Evolutionary conservation across 805 yeast species (phyloP), one percentile per base, ranked within the genome.

Genomic region (Saccharomycopsis capsularis): DNA sequence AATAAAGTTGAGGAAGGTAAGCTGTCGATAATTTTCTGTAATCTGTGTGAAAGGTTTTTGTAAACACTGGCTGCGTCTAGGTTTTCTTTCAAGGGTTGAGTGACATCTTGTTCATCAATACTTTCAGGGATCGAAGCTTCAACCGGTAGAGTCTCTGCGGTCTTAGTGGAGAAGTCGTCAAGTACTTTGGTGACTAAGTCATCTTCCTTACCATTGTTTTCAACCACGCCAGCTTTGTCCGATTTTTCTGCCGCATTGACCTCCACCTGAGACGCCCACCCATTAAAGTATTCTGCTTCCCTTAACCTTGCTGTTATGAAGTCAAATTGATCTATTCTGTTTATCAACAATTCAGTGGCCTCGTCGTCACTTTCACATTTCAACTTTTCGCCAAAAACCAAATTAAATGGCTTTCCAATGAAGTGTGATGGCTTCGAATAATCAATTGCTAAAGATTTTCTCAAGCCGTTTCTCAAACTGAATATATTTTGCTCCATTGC

Each of bases 1-100:
- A 90, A 56, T 21, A 81, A 63, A 0, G 95, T 74, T 32, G 79
- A 73, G 2, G 66, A 63, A 0, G 95, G 86, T 19, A 85, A 57
- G 1, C 61, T 53, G 1, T 68, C 64, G 58, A 82, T 78, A 15
- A 90, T 64, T 36, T 60, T 60, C 15, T 61, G 54, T 5, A 90
- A 55, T 29, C 81, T 62, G 2, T 57, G 53, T 55, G 76, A 74
- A 9, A 84, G 60, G 3, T 60, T 60, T 11, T 51, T 25, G 42
- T 67, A 66, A 9, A 63, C 56, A 19, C 49, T 49, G 21, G 50
- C 59, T 15, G 41, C 25, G 41, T n/a, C n/a, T n/a, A n/a, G n/a
- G n/a, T n/a, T n/a, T n/a, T n/a, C n/a, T n/a, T n/a, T n/a, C n/a
- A n/a, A n/a, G n/a, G n/a, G n/a, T n/a, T n/a, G n/a, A n/a, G n/a